These are phyloP conservation scores for Kickxella alabastrina DNA, from an alignment of 192 early-diverging fungal species.

Conservation along the genomic window DNA sequence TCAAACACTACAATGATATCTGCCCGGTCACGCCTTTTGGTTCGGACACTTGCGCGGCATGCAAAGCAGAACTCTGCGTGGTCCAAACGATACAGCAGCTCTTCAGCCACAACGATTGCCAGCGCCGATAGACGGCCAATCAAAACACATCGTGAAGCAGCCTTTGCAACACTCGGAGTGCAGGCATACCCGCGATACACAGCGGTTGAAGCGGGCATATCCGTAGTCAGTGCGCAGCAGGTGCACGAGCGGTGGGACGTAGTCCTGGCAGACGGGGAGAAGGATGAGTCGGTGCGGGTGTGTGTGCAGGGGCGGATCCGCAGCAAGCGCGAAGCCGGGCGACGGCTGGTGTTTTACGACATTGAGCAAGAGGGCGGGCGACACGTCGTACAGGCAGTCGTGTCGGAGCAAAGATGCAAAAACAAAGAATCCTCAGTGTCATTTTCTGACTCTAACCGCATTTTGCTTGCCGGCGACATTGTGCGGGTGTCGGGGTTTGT, in stretches of 20 bases:
- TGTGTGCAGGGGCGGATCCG: slow-evolving; percentile 59
- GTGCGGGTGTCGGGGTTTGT: slow-evolving; percentile 59
- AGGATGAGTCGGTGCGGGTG: background rate
- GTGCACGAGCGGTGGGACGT: slow-evolving; percentile 4
- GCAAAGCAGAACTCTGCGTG: no score
- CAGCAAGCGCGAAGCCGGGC: slow-evolving; percentile 65
- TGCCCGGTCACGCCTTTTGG: background rate
- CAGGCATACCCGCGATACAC: slow-evolving; percentile 1
- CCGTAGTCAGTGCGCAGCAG: background rate
- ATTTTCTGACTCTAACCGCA: slow-evolving; percentile 50
- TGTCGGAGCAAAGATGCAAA: slow-evolving; percentile 39
- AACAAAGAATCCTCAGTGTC: background rate
- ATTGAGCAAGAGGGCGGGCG: slow-evolving; percentile 55
- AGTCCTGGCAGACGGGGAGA: background rate
- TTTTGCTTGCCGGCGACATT: slow-evolving; percentile 62
- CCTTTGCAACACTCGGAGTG: background rate
- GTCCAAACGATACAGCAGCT: slow-evolving; percentile 1
- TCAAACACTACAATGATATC: no score
- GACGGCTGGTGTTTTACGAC: slow-evolving; percentile 72
- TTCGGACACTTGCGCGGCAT: no score
- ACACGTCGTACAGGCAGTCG: slow-evolving; percentile 63
- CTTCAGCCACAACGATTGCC: background rate
- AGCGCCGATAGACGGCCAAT: background rate
- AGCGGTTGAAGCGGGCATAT: background rate
- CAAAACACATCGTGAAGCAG: background rate